These are phyloP conservation scores for Phytophthora sojae DNA, from an alignment of 352 stramenopile genomes.

Conservation along the genomic window DNA sequence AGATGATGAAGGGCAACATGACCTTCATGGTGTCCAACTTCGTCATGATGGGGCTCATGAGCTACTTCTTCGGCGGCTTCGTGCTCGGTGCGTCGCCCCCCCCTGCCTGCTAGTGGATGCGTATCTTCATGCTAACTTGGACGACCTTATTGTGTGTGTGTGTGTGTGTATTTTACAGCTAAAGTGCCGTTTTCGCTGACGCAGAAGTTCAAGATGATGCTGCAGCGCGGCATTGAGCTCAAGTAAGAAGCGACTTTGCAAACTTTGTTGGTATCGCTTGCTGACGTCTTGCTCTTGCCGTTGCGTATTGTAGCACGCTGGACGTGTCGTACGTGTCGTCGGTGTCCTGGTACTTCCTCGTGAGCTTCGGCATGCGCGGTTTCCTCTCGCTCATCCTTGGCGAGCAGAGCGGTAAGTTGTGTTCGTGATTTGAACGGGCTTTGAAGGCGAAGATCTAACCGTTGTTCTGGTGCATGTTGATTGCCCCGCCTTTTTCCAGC, in stretches of 20 bases:
- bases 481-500: constrained; percentile 31
- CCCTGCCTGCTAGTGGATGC: not conserved
- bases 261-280: not conserved
- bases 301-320: constrained; percentile 76
- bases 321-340: constrained; percentile 98
- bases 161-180: constrained; percentile 48
- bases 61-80: constrained; percentile 99
- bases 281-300: constrained; percentile 18
- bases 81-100: constrained; percentile 83
- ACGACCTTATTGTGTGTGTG: not conserved
- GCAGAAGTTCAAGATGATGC: constrained; percentile 98
- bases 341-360: constrained; percentile 99
- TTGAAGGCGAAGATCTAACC: constrained; percentile 8
- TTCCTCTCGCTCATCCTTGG: constrained; percentile 97
- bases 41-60: constrained; percentile 99
- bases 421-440: not conserved
- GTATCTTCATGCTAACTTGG: not conserved
- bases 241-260: constrained; percentile 49
- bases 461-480: not conserved
- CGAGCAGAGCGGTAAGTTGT: constrained; percentile 78
- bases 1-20: constrained; percentile 99
- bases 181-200: constrained; percentile 99
- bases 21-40: constrained; percentile 99
- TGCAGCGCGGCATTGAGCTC: constrained; percentile 97
- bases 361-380: constrained; percentile 98